A percentile compares a stretch with the other conserved stretches of the same genome.
These are phyloP conservation scores for Pittosporum tobira DNA, from an alignment of 129 eudicot species.

Conservation along the genomic window DNA sequence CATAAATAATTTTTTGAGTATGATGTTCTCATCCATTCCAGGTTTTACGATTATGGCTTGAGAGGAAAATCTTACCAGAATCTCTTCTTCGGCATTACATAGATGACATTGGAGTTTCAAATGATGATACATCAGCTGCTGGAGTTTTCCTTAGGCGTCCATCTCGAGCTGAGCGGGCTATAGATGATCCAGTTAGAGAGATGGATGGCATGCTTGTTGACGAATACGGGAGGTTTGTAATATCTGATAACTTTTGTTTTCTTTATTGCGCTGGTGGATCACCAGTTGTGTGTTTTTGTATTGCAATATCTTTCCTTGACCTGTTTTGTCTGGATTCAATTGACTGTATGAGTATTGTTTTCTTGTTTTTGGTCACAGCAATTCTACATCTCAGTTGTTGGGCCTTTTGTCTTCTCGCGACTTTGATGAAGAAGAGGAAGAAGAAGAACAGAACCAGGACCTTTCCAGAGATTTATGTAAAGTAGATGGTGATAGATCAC, in stretches of 20 bases:
- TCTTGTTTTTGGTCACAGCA: slow-evolving; percentile 41
- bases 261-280: too few species aligned
- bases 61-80: slow-evolving; percentile 79
- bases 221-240: slow-evolving; percentile 82
- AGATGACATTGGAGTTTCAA: slow-evolving; percentile 48
- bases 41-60: slow-evolving; percentile 77
- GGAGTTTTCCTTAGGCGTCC: slow-evolving; percentile 48
- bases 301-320: not conserved
- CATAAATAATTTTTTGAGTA: not conserved
- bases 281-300: not conserved
- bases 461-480: slow-evolving; percentile 24
- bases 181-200: slow-evolving; percentile 79
- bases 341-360: not conserved
- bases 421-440: slow-evolving; percentile 75
- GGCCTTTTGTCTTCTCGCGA: slow-evolving; percentile 56
- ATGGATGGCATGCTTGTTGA: slow-evolving; percentile 88
- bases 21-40: slow-evolving; percentile 10
- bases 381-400: slow-evolving; percentile 76
- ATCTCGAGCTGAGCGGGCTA: slow-evolving; percentile 63
- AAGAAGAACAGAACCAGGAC: slow-evolving; percentile 30
- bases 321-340: not conserved
- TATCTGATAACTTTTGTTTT: too few species aligned
- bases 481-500: slow-evolving; percentile 31
- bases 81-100: slow-evolving; percentile 46
- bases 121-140: slow-evolving; percentile 40